A percentile compares a stretch with the other conserved stretches of the same genome.
Conservation (phyloP, 768 basidiomycete genomes). For the Kwoniella sp. region DNA sequence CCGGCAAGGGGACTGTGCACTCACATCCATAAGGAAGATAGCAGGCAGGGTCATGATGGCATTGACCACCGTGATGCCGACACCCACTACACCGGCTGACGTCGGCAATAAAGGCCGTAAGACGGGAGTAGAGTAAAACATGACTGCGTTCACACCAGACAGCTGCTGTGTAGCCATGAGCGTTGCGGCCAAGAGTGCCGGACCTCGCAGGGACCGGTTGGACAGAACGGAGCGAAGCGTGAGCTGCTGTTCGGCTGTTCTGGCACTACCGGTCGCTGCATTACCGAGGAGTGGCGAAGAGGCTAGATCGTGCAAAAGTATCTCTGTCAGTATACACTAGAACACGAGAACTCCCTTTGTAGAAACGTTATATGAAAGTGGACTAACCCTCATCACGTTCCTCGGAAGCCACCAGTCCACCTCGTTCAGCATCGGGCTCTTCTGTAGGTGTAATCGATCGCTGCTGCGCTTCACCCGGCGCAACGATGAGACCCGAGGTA, state of each 20-base stretch:
- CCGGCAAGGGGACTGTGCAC: conserved; percentile 19
- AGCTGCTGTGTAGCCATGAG: conserved; percentile 48
- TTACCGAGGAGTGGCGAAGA: conserved; percentile 27
- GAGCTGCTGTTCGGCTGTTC: conserved; percentile 35
- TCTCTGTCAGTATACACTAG: neutral
- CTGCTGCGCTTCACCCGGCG: neutral
- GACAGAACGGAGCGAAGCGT: conserved; percentile 49
- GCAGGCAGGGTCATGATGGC: conserved; percentile 75
- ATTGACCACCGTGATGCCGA: conserved; percentile 83
- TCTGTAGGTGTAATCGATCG: neutral
- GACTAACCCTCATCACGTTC: conserved; percentile 23
- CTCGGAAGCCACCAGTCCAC: neutral
- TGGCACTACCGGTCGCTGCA: neutral
- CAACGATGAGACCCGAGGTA: conserved; percentile 5
- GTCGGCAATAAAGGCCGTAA: conserved; percentile 69
- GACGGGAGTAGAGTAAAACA: conserved; percentile 56
- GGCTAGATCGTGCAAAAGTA: conserved; percentile 16
- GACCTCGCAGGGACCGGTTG: conserved; percentile 46
- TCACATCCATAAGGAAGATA: conserved; percentile 80
- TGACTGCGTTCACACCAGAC: conserved; percentile 54
- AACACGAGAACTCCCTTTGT: too few relatives aligned
- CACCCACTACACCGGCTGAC: conserved; percentile 75
- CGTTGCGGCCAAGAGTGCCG: conserved; percentile 46
- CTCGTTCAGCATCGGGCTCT: conserved; percentile 18
- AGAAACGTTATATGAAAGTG: too few relatives aligned